A percentile compares a stretch with the other conserved stretches of the same genome.
These are phyloP conservation scores for Spergularia azorica DNA, from an alignment of 179 eudicot species.

Conservation along the genomic window DNA sequence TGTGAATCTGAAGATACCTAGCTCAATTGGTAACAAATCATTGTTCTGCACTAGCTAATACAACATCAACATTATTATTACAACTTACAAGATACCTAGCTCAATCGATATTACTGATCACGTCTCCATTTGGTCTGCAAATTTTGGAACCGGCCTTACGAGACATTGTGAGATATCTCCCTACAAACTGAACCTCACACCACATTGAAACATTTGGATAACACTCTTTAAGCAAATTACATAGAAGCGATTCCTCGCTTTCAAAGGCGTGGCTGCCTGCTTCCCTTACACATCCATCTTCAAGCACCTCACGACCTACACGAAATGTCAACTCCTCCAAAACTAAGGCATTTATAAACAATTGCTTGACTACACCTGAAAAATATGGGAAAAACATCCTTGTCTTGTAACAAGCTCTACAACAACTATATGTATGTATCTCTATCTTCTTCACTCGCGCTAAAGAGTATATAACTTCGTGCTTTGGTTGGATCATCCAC, in stretches of 20 bases:
- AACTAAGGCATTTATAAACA: not conserved
- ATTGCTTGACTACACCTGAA: not conserved
- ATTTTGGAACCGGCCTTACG: not conserved
- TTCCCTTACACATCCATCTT: no score
- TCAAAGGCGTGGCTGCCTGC: not conserved
- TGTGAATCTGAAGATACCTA: no score
- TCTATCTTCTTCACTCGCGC: slow-evolving; percentile 1
- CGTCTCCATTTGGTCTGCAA: not conserved
- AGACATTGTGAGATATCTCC: not conserved
- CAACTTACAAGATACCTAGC: no score
- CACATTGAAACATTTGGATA: not conserved
- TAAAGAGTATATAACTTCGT: not conserved
- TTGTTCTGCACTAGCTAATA: no score
- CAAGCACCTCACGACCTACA: not conserved
- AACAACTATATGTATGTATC: not conserved
- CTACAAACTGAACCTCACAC: not conserved
- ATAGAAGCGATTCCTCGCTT: not conserved
- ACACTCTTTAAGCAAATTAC: not conserved
- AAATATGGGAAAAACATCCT: not conserved
- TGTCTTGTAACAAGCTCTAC: no score
- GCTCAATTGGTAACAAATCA: no score
- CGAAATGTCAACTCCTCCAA: not conserved
- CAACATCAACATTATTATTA: no score
- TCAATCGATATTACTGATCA: not conserved
- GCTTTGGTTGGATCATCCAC: not conserved